phyloP scores from a whole-genome alignment of 2,329 filamentous ascomycete species.

The Aspergillus novoparasiticus region DNA sequence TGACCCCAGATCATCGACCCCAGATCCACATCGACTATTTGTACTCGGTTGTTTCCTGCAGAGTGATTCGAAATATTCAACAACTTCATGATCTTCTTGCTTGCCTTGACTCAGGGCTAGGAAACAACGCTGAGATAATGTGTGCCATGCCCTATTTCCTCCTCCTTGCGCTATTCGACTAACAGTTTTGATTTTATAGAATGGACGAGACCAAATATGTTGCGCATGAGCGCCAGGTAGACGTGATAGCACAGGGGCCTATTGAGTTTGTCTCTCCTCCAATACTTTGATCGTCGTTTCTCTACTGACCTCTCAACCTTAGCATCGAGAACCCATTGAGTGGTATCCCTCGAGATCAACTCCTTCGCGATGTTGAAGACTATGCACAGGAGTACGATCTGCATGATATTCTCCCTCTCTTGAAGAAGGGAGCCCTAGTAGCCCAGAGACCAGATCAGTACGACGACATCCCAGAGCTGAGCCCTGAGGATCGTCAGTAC shows the following conservation, averaged over 20 bases:
- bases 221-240: background rate
- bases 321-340: constrained; percentile 52
- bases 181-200: background rate
- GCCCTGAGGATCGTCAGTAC: background rate
- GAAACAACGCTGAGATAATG: background rate
- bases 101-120: background rate
- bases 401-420: constrained; percentile 42
- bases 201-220: background rate
- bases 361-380: constrained; percentile 46
- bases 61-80: background rate
- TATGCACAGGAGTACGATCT: constrained; percentile 47
- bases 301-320: background rate
- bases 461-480: constrained; percentile 47
- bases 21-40: constrained; percentile 3
- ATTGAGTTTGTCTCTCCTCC: background rate
- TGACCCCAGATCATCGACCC: background rate
- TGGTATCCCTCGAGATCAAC: constrained; percentile 38
- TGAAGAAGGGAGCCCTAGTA: constrained; percentile 53
- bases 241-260: background rate
- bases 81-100: background rate
- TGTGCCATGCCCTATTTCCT: background rate
- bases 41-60: background rate
- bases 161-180: background rate
- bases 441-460: constrained; percentile 52
- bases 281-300: background rate